Evolutionary conservation across 179 eudicot genomes (phyloP).

Genomic region (Carnegiea gigantea): DNA sequence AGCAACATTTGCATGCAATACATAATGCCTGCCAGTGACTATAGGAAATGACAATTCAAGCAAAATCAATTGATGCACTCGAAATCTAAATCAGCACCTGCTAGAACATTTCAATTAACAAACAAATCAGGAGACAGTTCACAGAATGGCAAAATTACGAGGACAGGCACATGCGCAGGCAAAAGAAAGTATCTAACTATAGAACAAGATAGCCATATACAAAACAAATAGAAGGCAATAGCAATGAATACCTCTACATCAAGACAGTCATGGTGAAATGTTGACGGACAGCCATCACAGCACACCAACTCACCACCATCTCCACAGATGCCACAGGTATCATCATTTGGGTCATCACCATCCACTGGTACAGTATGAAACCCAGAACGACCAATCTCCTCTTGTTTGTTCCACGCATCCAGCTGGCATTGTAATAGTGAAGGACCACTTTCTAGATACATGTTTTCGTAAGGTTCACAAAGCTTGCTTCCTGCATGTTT

Average conservation of each 20-base stretch:
- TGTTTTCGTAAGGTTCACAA: slow-evolving; percentile 44
- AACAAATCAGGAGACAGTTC: neutral
- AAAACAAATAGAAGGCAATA: slow-evolving; percentile 13
- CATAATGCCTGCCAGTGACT: neutral
- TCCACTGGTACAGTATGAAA: slow-evolving; percentile 59
- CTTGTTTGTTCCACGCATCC: slow-evolving; percentile 72
- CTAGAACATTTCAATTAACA: neutral
- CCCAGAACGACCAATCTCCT: slow-evolving; percentile 39
- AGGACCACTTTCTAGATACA: slow-evolving; percentile 59
- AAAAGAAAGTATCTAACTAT: neutral
- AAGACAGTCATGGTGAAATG: slow-evolving; percentile 83
- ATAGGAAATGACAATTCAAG: neutral
- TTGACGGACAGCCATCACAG: slow-evolving; percentile 94
- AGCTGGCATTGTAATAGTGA: slow-evolving; percentile 60
- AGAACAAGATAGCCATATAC: neutral
- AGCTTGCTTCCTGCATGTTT: slow-evolving; percentile 61
- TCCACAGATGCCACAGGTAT: slow-evolving; percentile 89
- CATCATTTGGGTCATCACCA: slow-evolving; percentile 88
- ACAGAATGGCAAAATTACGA: neutral
- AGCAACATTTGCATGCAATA: neutral
- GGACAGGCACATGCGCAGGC: neutral
- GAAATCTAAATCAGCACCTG: neutral
- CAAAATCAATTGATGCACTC: neutral
- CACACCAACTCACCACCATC: slow-evolving; percentile 97
- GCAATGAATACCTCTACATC: slow-evolving; percentile 58